Base-by-base conservation (phyloP, 2,329 filamentous ascomycete genomes). In the Ceratocystis lukuohia region DNA sequence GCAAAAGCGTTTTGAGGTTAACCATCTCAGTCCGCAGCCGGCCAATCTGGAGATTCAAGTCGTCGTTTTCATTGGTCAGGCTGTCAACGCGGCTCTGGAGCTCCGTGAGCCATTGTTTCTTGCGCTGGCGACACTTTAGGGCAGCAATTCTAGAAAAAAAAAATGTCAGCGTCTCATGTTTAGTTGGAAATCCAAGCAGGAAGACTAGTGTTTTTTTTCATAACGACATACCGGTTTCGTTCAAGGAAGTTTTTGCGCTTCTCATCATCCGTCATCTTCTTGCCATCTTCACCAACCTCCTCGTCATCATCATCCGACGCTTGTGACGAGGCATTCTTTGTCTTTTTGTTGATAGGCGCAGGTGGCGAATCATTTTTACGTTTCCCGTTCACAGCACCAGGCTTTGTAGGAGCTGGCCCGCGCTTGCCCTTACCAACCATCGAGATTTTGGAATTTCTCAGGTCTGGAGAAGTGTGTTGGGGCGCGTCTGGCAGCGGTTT, bases 171-270 rank as follows among this genome's bases (percentile, higher is more conserved):
- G 41, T 28, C 68, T 75, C 72, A 75, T 28, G 20, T 25, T 25
- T 3, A 5, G 22, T 53, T 53, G 17, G 1, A n/a, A n/a, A n/a
- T 48, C 8, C 8, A 7, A n/a, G 20, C 17, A 57, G 25, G 12
- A 10, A 22, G 15, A 68, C 69, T 41, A 48, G 62, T 8, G 64
- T 28, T 5, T n/a, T 1, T 10, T 10, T 2, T 64, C 46, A 64
- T 22, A 15, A 8, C 33, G 6, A 78, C 84, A 72, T 84, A 96
- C 93, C 93, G 86, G 75, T 99, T 99, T 33, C 94, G 83, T 74
- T 99, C 94, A 1, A 99, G 80, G 76, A 99, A 99, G 74, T 97
- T 99, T 78, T 95, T 96, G 53, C 94, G 84, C 80, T 99, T 99
- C 79, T 99, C 94, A 73, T 97, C 94, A 66, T 97, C 94, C 0